These are phyloP conservation scores for Komagataella kurtzmanii DNA, from an alignment of 805 yeast genomes.

Conservation along the genomic window DNA sequence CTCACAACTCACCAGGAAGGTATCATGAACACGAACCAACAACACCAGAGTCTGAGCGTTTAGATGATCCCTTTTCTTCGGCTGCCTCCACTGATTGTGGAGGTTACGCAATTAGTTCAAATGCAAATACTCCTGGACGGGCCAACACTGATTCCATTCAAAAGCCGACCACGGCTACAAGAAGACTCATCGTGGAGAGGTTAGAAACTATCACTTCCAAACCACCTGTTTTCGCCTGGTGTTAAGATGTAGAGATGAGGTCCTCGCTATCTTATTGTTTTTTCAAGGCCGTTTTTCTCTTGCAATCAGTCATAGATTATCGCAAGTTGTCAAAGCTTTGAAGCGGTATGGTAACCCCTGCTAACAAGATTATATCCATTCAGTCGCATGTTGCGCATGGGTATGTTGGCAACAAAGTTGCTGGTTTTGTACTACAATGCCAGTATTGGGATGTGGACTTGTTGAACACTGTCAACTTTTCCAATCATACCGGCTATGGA, in stretches of 20 bases:
- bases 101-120: background rate
- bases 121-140: background rate
- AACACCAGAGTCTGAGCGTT: background rate
- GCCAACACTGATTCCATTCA: background rate
- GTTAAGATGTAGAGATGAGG: conserved; percentile 16
- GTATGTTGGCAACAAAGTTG: conserved; percentile 58
- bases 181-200: conserved; percentile 45
- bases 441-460: conserved; percentile 63
- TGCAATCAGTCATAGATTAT: background rate
- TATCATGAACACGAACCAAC: background rate
- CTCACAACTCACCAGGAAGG: conserved; percentile 1
- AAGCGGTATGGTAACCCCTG: conserved; percentile 1
- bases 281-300: too few relatives aligned
- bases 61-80: conserved; percentile 1
- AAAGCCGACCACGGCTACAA: conserved; percentile 13
- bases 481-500: conserved; percentile 66
- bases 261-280: background rate
- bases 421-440: conserved; percentile 50
- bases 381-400: conserved; percentile 69
- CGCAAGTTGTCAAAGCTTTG: background rate
- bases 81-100: background rate
- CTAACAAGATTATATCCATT: conserved; percentile 29
- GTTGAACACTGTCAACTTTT: conserved; percentile 49
- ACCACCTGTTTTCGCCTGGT: conserved; percentile 61
- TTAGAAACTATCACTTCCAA: conserved; percentile 37